Evolutionary conservation across 768 basidiomycete species (phyloP).

Genomic region (Fomitopsis serialis): DNA sequence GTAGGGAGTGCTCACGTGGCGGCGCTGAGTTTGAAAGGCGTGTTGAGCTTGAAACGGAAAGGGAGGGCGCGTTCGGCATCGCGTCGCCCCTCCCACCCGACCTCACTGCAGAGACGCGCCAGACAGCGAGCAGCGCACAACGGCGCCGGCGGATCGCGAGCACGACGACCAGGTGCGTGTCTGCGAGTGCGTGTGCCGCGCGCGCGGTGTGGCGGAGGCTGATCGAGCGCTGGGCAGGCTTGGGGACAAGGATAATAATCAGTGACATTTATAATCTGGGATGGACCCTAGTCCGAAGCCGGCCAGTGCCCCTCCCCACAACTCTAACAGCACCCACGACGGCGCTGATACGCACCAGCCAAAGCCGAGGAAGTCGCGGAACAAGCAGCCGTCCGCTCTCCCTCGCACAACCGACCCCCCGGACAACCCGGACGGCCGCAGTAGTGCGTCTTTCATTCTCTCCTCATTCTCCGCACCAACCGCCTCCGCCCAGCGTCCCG

Average conservation of each 20-base stretch:
- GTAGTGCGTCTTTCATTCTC: conserved; percentile 2
- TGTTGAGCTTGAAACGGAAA: conserved; percentile 7
- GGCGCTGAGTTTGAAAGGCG: conserved; percentile 3
- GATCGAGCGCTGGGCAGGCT: neutral
- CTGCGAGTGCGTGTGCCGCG: neutral
- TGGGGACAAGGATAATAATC: neutral
- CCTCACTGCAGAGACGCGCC: neutral
- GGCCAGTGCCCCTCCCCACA: conserved; percentile 6
- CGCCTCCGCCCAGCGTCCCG: conserved; percentile 18
- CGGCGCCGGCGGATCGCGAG: neutral
- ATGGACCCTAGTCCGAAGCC: conserved; percentile 15
- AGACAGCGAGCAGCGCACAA: neutral
- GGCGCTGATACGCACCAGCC: conserved; percentile 1
- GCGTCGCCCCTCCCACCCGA: neutral
- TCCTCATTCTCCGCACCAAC: conserved; percentile 2
- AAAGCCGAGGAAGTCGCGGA: conserved; percentile 5
- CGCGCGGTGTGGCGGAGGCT: neutral
- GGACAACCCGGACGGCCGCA: conserved; percentile 3
- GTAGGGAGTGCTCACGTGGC: conserved; percentile 1
- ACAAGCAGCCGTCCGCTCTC: conserved; percentile 3
- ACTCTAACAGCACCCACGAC: neutral
- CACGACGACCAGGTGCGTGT: neutral
- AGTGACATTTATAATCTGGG: conserved; percentile 5
- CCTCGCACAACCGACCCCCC: conserved; percentile 3
- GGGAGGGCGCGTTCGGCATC: neutral